phyloP scores from a whole-genome alignment of 306 rosid species.

The Glycine tomentella region DNA sequence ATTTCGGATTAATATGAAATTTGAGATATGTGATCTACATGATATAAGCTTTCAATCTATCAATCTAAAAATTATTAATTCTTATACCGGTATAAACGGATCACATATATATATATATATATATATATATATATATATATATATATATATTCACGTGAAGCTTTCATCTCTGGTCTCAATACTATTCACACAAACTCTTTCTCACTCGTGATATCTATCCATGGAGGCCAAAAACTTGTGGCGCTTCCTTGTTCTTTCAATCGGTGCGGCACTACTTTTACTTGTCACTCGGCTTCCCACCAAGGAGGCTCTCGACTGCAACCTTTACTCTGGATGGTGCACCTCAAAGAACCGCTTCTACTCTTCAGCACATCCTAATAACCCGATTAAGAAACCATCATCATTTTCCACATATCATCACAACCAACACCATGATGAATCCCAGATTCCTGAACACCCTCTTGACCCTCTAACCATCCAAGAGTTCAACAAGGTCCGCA shows the following conservation, averaged over 20 bases:
- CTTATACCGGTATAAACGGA: too few relatives aligned
- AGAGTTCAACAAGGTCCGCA: slow-evolving; percentile 62
- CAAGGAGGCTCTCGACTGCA: slow-evolving; percentile 59
- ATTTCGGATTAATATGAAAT: too few relatives aligned
- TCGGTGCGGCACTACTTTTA: slow-evolving; percentile 46
- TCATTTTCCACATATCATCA: slow-evolving; percentile 1
- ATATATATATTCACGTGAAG: neutral
- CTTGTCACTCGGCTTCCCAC: slow-evolving; percentile 61
- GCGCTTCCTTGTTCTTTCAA: slow-evolving; percentile 54
- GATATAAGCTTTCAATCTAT: too few relatives aligned
- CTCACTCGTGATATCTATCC: slow-evolving; percentile 13
- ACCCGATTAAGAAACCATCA: slow-evolving; percentile 37
- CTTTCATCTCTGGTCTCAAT: neutral
- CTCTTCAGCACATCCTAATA: slow-evolving; percentile 27
- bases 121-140: too few relatives aligned
- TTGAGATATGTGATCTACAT: too few relatives aligned
- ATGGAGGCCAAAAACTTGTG: slow-evolving; percentile 65
- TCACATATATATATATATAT: too few relatives aligned
- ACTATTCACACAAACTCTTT: neutral
- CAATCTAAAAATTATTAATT: too few relatives aligned
- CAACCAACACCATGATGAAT: neutral
- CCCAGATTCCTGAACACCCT: slow-evolving; percentile 78
- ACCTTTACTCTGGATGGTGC: slow-evolving; percentile 67
- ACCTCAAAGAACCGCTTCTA: slow-evolving; percentile 61
- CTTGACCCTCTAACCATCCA: slow-evolving; percentile 79